A percentile compares a stretch with the other conserved stretches of the same genome.
Conservation (phyloP, 2,329 filamentous ascomycete species). For the Talaromyces albobiverticillius region DNA sequence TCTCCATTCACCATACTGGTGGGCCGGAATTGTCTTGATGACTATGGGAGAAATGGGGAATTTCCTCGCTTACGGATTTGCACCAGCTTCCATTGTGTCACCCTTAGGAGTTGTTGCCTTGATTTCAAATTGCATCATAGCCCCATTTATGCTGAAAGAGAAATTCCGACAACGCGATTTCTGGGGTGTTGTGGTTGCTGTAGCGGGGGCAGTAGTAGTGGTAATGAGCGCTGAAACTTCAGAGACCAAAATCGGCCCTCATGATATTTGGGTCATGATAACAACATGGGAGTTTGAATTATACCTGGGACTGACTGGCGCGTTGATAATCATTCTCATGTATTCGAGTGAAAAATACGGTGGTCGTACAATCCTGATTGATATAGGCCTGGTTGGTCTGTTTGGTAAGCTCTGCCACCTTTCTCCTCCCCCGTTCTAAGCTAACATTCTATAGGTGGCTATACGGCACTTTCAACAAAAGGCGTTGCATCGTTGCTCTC, state of each 20-base stretch:
- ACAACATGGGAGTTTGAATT: slow-evolving; percentile 85
- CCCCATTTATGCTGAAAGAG: slow-evolving; percentile 90
- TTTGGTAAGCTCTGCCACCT: slow-evolving; percentile 65
- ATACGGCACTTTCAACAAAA: slow-evolving; percentile 95
- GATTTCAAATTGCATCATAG: slow-evolving; percentile 95
- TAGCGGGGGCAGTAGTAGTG: slow-evolving; percentile 84
- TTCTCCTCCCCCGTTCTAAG: slow-evolving; percentile 15
- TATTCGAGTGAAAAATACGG: slow-evolving; percentile 81
- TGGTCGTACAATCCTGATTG: slow-evolving; percentile 81
- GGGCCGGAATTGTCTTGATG: slow-evolving; percentile 90
- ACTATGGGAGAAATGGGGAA: slow-evolving; percentile 91
- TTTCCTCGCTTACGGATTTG: slow-evolving; percentile 95
- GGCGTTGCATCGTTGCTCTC: slow-evolving; percentile 94
- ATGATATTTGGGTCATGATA: slow-evolving; percentile 87
- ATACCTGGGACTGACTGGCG: slow-evolving; percentile 74
- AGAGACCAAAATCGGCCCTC: slow-evolving; percentile 85
- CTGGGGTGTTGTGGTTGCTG: slow-evolving; percentile 81
- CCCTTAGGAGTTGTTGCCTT: slow-evolving; percentile 95
- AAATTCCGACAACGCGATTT: slow-evolving; percentile 80
- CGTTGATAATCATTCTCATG: slow-evolving; percentile 73
- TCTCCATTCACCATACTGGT: slow-evolving; percentile 91
- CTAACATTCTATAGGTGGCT: slow-evolving; percentile 63
- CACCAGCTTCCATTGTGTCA: slow-evolving; percentile 94
- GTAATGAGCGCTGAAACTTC: slow-evolving; percentile 86
- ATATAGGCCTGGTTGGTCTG: slow-evolving; percentile 86